Percentiles rank a stretch among this genome's conserved stretches.
Evolutionary conservation across 2,329 filamentous ascomycete genomes (phyloP).

Genomic region (Scedosporium aurantiacum): DNA sequence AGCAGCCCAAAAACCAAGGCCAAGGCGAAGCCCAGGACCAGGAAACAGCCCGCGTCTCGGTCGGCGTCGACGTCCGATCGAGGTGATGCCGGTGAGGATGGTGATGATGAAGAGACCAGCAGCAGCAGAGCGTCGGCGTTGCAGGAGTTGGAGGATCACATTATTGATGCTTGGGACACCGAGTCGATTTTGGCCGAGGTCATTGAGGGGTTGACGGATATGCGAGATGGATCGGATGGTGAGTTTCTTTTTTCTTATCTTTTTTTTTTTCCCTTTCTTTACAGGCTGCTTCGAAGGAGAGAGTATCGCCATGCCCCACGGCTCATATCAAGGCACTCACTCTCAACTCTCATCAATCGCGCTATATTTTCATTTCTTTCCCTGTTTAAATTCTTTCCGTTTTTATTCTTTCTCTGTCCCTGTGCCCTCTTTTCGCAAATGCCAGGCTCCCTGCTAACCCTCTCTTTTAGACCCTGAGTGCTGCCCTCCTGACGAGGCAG

Average conservation of each 20-base stretch:
- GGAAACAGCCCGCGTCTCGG: neutral
- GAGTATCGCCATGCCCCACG: too few species aligned
- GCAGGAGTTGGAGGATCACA: constrained; percentile 37
- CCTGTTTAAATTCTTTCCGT: neutral
- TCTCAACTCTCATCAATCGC: too few species aligned
- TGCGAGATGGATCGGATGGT: constrained; percentile 34
- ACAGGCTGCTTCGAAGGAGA: too few species aligned
- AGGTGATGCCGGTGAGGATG: neutral
- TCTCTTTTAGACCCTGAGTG: constrained; percentile 30
- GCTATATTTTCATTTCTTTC: neutral
- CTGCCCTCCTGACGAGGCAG: constrained; percentile 59
- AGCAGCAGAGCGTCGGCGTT: neutral
- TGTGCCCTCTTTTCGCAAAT: neutral
- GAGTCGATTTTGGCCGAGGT: constrained; percentile 54
- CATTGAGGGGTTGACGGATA: constrained; percentile 44
- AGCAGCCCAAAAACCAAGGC: neutral
- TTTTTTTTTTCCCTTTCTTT: constrained; percentile 6
- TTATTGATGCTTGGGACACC: constrained; percentile 49
- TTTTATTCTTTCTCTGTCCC: constrained; percentile 5
- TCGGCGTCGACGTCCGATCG: neutral
- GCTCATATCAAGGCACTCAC: too few species aligned
- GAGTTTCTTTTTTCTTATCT: constrained; percentile 17
- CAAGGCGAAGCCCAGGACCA: neutral
- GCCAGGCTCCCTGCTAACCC: neutral
- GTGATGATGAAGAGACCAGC: too few species aligned